Evolutionary conservation across 2,329 filamentous ascomycete genomes (phyloP), one percentile per base, ranked within the genome.

Genomic region (Fusarium floridanum): DNA sequence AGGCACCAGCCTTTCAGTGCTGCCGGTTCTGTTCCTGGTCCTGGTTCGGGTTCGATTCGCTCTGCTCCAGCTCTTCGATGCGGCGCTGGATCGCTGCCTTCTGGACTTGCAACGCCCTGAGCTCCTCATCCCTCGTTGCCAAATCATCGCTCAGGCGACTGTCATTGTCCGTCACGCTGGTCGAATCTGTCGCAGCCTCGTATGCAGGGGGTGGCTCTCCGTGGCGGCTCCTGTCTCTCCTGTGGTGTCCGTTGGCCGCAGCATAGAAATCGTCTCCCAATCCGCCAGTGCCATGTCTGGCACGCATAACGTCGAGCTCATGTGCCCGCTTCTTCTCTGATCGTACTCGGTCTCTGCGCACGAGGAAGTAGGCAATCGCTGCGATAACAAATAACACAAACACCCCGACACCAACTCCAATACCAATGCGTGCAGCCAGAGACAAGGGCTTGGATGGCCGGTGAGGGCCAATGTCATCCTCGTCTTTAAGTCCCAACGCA

Each of bases 81-180:
- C 82, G 82, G 20, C 80, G 80, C 65, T 83, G 80, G 27, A 84
- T 83, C 16, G 76, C 78, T 12, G 77, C 81, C 61, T 83, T 83
- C 34, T 83, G 82, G n/a, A 78, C 80, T 22, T 77, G 77, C 20
- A 84, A 73, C 6, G 69, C 78, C 61, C 74, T 74, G 11, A 83
- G 82, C 61, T 83, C 80, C 9, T 81, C 79, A 6, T 76, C 80
- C n/a, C 78, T 70, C 12, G 68, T 73, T 14, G 73, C 63, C 36
- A 64, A 73, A 50, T 73, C 74, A 27, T 68, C 78, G 27, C 66
- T 78, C 29, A 78, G 59, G 24, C 69, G 75, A 34, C 70, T 69
- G 7, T 78, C 77, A 48, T 73, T 71, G 27, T 80, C 77, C 6
- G 63, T 67, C 32, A 71, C 67, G 39, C 75, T 77, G 56, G 70